Evolutionary conservation across 345 rosid genomes (phyloP).

Genomic region (Ailanthus altissimus): DNA sequence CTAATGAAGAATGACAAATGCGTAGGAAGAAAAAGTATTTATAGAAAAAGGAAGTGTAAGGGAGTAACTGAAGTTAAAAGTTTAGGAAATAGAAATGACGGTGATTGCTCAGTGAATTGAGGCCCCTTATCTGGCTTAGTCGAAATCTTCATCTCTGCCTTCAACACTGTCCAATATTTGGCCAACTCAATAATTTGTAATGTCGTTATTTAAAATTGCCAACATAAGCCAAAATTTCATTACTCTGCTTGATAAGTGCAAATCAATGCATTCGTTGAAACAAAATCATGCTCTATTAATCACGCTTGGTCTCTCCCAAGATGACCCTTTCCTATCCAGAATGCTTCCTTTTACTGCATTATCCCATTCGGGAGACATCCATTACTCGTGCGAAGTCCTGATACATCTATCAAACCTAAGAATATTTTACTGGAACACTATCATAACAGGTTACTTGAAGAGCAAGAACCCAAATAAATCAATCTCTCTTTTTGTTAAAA

Average conservation of each 20-base stretch:
- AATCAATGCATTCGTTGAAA: constrained; percentile 48
- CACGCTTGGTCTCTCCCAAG: constrained; percentile 53
- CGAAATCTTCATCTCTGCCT: no score
- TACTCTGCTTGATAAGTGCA: constrained; percentile 52
- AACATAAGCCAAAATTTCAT: constrained; percentile 12
- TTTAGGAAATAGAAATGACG: no score
- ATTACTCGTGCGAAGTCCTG: constrained; percentile 51
- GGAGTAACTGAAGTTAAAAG: no score
- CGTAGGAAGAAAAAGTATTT: no score
- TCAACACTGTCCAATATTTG: no score
- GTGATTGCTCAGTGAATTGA: no score
- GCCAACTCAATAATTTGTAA: not conserved
- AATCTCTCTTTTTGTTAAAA: constrained; percentile 46
- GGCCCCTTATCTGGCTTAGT: no score
- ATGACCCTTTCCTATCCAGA: constrained; percentile 45
- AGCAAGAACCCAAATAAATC: constrained; percentile 59
- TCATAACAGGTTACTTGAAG: constrained; percentile 62
- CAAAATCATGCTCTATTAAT: constrained; percentile 58
- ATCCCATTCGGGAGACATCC: constrained; percentile 44
- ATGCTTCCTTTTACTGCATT: constrained; percentile 55
- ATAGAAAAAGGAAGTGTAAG: no score
- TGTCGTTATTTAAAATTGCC: not conserved
- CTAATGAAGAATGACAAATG: no score
- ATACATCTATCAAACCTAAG: constrained; percentile 41
- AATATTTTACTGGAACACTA: constrained; percentile 56